A percentile compares a stretch with the other conserved stretches of the same genome.
These are phyloP conservation scores for Sonneratia alba DNA, from an alignment of 345 rosid species.

Conservation along the genomic window DNA sequence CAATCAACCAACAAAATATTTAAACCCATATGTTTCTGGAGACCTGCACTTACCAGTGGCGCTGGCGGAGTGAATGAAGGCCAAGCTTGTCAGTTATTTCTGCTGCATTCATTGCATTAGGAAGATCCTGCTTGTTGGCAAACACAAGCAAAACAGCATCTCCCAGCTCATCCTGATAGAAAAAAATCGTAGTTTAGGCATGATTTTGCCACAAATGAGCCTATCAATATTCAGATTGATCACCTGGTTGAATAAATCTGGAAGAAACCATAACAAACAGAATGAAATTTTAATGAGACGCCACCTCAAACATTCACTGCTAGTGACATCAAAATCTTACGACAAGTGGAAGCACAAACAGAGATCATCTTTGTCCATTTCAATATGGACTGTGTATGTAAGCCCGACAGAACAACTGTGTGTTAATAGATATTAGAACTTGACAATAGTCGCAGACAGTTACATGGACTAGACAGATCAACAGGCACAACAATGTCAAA, in stretches of 20 bases:
- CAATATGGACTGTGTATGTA: no score
- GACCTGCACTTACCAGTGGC: constrained; percentile 51
- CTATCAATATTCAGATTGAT: no score
- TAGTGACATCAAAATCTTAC: not conserved
- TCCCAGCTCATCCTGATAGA: constrained; percentile 64
- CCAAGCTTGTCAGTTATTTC: constrained; percentile 94
- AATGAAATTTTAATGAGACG: no score
- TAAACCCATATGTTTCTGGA: no score
- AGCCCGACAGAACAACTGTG: no score
- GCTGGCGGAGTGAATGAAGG: constrained; percentile 86
- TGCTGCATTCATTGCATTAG: constrained; percentile 92
- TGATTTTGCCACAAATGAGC: not conserved
- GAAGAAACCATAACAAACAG: no score
- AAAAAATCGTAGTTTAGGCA: not conserved
- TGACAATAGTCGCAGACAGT: not conserved
- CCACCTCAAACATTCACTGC: no score
- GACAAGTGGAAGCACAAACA: not conserved
- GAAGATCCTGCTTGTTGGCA: constrained; percentile 94
- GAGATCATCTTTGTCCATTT: not conserved
- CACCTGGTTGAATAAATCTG: no score
- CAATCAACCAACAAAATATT: not conserved
- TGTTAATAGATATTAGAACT: not conserved
- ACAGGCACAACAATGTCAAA: not conserved
- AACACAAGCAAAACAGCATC: constrained; percentile 85
- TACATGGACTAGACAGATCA: not conserved